A percentile compares a stretch with the other conserved stretches of the same genome.
Evolutionary conservation across 768 basidiomycete species (phyloP).

Genomic region (Podaxis rugospora): DNA sequence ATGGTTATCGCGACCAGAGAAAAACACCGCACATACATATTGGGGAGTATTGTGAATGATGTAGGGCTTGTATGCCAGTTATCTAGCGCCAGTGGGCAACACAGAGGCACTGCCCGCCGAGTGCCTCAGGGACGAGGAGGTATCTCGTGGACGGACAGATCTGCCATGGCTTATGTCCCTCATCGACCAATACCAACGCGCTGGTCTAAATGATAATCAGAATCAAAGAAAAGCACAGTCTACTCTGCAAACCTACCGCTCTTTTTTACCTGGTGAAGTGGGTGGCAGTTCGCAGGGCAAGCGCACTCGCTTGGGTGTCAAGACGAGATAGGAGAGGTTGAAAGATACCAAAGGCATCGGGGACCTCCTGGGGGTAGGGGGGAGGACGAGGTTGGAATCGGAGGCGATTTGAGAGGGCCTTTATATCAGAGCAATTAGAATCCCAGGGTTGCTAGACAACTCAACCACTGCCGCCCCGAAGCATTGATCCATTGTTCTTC

Average conservation of each 20-base stretch:
- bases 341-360: slow-evolving; percentile 27
- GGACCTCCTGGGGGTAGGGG: too few relatives aligned
- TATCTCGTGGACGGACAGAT: background rate
- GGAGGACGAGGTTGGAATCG: background rate
- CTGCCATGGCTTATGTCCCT: slow-evolving; percentile 8
- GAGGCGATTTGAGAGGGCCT: background rate
- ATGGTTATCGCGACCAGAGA: background rate
- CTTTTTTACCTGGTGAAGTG: slow-evolving; percentile 17
- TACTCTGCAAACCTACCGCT: slow-evolving; percentile 12
- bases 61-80: background rate
- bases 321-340: slow-evolving; percentile 48
- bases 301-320: slow-evolving; percentile 48
- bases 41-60: background rate
- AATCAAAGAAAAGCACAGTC: background rate
- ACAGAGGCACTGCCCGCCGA: background rate
- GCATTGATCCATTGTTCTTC: slow-evolving; percentile 8
- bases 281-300: slow-evolving; percentile 37
- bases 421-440: background rate
- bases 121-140: background rate
- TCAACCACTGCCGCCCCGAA: background rate
- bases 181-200: slow-evolving; percentile 6
- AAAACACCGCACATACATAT: background rate
- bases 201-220: background rate
- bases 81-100: background rate
- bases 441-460: background rate